Base-by-base conservation (phyloP, 345 rosid species). In the Euclidium syriacum region DNA sequence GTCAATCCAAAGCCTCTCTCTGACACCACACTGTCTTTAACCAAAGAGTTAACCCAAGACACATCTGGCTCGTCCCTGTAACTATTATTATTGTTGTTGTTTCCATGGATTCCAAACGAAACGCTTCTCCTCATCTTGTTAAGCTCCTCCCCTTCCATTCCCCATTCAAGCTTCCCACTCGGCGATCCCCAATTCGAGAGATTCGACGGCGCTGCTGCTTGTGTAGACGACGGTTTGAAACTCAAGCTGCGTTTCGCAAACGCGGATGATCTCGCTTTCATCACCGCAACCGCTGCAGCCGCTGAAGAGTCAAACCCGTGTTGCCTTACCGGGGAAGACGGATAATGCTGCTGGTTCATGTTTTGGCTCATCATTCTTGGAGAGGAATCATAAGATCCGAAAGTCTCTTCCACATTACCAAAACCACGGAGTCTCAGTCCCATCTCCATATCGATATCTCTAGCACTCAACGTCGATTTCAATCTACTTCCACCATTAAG, bases 231-330 rank as follows among this genome's bases (percentile, higher is more conserved):
- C 0, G 70, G 75, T 39, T 71, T 71, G 50, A 94, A 90, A 71
- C 97, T 94, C 75, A 87, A 84, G 78, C 99, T 90, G 23, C 97
- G 78, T 71, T 87, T 84, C 0, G 97, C 77, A 70, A 94, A 89
- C 0, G 95, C 95, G 1, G 97, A 82, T 25, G 95, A 81, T 79
- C 99, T 90, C 0, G 99, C 85, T 29, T 90, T 90, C 97, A 90
- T 89, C 42, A 90, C 80, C 1, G 95, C 97, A 25, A 79, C 81
- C 7, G 95, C 96, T 40, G 78, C 94, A 12, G 95, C 95, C 27
- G 88, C 95, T 0, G 97, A 89, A 3, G 99, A 75, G 41, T 89
- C 96, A 0, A 81, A 87, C 20, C 95, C 96, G 40, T 64, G 83
- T 49, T 72, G 58, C 12, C 38, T 89, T 71, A 22, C 43, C 64